Base-by-base conservation (phyloP, 148 eudicot species). In the Silene conica region DNA sequence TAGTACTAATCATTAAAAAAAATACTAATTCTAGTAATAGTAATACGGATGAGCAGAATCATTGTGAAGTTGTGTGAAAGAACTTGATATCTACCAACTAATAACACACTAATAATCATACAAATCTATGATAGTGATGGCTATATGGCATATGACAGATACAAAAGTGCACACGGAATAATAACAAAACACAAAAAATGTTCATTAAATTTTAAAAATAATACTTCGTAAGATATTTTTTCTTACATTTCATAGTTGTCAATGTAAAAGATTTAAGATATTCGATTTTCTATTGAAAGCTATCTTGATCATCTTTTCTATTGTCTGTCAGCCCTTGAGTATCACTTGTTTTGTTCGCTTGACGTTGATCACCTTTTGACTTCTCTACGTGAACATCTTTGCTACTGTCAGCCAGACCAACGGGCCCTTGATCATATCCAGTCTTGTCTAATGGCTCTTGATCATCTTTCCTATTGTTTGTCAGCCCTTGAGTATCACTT, bases 71-170 rank as follows among this genome's bases (percentile, higher is more conserved):
- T n/a, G 59, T 69, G 59, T 52, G 60, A 52, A 50, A 34, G 72
- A 69, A 69, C 59, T 50, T 69, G 72, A 52, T 69, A 69, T 69
- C 54, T 52, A 69, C 72, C 72, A 50, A 52, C 50, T 69, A 69
- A 69, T n/a, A 25, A 60, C 41, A 69, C 41, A 16, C 54, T 23
- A 69, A 69, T 52, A 69, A 69, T 69, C 50, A 23, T 69, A 52
- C 57, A 68, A 46, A 23, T 22, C 31, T 68, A 20, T 22, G 58
- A 68, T 68, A 22, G 58, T 23, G 71, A 68, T 68, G 58, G 31
- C 14, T 48, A 46, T 50, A 22, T 21, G 28, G 19, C 31, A 46
- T 12, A 46, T 68, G 71, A 68, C 31, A 12, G 57, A 22, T 68
- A 12, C 57, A 45, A 68, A 68, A 46, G 57, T 13, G n/a, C 50